Evolutionary conservation across 2,329 filamentous ascomycete genomes (phyloP).

Genomic region (Phaeosphaeria sp.): DNA sequence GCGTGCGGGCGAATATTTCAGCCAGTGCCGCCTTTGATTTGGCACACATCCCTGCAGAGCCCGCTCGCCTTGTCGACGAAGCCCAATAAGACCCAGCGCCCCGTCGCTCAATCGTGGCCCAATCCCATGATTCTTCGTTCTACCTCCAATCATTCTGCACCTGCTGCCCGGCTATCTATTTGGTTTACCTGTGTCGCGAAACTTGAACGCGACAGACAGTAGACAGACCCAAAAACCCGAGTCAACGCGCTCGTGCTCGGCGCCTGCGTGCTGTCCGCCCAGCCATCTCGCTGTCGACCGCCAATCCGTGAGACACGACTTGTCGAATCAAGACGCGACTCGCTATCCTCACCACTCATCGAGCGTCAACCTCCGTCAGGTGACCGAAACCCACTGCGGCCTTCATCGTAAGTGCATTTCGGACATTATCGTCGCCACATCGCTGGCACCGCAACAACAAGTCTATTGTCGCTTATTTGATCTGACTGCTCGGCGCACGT

Average conservation of each 20-base stretch:
- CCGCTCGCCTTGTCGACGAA: slow-evolving; percentile 8
- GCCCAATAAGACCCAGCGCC: slow-evolving; percentile 22
- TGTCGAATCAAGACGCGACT: slow-evolving; percentile 32
- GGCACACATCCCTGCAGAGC: slow-evolving; percentile 23
- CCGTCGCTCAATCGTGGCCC: slow-evolving; percentile 29
- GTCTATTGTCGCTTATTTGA: neutral
- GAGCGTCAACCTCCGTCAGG: slow-evolving; percentile 37
- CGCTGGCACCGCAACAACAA: slow-evolving; percentile 7
- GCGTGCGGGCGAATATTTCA: neutral
- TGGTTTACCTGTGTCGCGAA: slow-evolving; percentile 15
- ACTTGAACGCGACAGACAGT: neutral
- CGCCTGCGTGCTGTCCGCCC: slow-evolving; percentile 20
- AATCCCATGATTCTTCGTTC: slow-evolving; percentile 32
- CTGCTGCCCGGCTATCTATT: slow-evolving; percentile 21
- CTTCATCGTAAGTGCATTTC: slow-evolving; percentile 42
- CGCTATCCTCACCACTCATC: slow-evolving; percentile 28
- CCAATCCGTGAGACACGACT: slow-evolving; percentile 27
- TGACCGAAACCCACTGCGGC: slow-evolving; percentile 43
- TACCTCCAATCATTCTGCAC: slow-evolving; percentile 38
- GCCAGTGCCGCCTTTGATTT: slow-evolving; percentile 21
- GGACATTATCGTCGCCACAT: slow-evolving; percentile 14
- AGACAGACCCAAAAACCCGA: slow-evolving; percentile 25
- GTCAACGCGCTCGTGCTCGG: slow-evolving; percentile 30
- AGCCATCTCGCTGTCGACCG: slow-evolving; percentile 10
- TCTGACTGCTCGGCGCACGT: slow-evolving; percentile 1